phyloP scores from a whole-genome alignment of 2,329 filamentous ascomycete species.

The Ophiostoma sp. region DNA sequence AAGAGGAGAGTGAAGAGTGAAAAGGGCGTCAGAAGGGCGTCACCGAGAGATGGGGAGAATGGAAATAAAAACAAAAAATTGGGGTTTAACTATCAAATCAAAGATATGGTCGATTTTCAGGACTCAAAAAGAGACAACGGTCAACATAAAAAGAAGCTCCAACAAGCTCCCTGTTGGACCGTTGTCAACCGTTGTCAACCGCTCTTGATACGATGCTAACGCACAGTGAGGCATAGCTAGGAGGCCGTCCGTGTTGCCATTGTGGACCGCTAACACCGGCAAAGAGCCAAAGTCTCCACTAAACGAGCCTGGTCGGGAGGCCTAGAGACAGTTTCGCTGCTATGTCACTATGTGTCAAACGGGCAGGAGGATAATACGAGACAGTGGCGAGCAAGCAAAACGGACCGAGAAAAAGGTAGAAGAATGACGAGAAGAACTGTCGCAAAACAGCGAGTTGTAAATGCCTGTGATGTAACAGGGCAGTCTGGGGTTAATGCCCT shows the following conservation, averaged over 20 bases:
- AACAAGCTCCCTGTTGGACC: not conserved
- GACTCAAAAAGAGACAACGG: not conserved
- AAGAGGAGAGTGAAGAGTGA: too few species aligned
- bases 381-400: not conserved
- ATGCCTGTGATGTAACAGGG: not conserved
- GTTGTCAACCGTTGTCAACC: not conserved
- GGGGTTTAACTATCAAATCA: not conserved
- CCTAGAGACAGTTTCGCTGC: not conserved
- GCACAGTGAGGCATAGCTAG: not conserved
- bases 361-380: constrained; percentile 11
- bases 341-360: not conserved
- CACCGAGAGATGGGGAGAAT: too few species aligned
- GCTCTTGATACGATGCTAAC: not conserved
- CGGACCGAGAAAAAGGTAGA: not conserved
- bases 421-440: not conserved
- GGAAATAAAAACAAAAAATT: not conserved
- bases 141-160: not conserved
- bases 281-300: not conserved
- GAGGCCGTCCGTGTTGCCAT: constrained; percentile 17
- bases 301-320: not conserved
- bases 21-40: too few species aligned
- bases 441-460: not conserved
- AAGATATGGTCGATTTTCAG: not conserved
- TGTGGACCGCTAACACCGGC: constrained; percentile 16
- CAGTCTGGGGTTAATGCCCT: not conserved